These are phyloP conservation scores for Blastocystis sp. DNA, from an alignment of 352 stramenopile genomes.

Conservation along the genomic window DNA sequence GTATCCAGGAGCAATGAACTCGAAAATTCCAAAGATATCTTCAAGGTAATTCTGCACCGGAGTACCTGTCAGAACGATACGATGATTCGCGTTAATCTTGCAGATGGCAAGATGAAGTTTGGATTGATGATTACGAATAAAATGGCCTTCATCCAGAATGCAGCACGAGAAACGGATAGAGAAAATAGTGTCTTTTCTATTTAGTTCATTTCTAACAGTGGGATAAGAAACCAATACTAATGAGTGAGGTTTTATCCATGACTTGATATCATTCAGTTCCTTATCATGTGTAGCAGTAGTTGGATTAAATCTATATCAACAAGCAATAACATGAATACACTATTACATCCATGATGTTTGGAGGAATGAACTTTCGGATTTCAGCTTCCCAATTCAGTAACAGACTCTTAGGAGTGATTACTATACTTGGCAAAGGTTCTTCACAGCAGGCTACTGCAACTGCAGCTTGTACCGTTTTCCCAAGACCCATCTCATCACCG, in stretches of 20 bases:
- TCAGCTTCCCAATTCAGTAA: constrained; percentile 32
- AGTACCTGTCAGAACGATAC: constrained; percentile 8
- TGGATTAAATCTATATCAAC: background rate
- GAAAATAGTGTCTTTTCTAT: background rate
- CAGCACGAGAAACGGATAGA: background rate
- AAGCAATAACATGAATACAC: background rate
- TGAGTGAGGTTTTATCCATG: background rate
- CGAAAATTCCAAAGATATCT: constrained; percentile 30
- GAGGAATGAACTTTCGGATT: background rate
- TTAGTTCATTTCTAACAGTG: background rate
- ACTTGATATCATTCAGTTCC: background rate
- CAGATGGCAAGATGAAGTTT: background rate
- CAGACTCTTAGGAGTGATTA: constrained; percentile 20
- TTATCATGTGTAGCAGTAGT: background rate
- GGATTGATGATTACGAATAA: constrained; percentile 21
- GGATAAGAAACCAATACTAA: constrained; percentile 18
- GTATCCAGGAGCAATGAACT: constrained; percentile 2
- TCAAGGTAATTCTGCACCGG: constrained; percentile 44
- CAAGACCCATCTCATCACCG: constrained; percentile 43
- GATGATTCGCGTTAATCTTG: constrained; percentile 14
- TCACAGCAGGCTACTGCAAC: background rate
- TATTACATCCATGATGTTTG: background rate
- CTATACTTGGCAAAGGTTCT: background rate
- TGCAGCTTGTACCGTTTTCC: background rate
- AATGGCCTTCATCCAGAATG: constrained; percentile 42